phyloP scores from a whole-genome alignment of 2,329 filamentous ascomycete species.

The Hymenotorrendiella dingleyae region DNA sequence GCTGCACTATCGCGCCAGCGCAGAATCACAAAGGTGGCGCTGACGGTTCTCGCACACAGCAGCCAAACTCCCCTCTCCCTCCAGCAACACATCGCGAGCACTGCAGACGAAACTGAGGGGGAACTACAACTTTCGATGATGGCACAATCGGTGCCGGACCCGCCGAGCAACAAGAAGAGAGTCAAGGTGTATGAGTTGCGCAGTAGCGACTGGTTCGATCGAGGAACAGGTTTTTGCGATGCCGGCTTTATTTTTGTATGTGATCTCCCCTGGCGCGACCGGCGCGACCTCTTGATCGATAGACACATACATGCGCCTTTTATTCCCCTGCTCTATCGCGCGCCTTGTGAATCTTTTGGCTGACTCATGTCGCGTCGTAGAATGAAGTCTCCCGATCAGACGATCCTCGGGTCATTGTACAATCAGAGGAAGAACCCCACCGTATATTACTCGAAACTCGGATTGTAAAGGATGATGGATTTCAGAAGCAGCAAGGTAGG shows the following conservation, averaged over 20 bases:
- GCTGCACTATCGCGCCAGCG: too few relatives aligned
- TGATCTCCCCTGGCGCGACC: background rate
- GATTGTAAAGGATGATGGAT: conserved; percentile 89
- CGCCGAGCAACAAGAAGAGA: conserved; percentile 60
- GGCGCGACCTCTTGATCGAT: background rate
- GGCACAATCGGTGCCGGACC: conserved; percentile 66
- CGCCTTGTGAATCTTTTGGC: conserved; percentile 13
- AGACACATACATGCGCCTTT: conserved; percentile 3
- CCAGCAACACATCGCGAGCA: conserved; percentile 51
- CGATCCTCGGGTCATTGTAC: conserved; percentile 81
- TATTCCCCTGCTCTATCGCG: background rate
- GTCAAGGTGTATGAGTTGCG: conserved; percentile 99
- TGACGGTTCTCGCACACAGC: conserved; percentile 19
- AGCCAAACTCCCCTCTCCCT: conserved; percentile 43
- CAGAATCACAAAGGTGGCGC: conserved; percentile 25
- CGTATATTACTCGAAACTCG: conserved; percentile 81
- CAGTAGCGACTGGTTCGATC: conserved; percentile 98
- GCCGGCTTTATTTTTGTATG: conserved; percentile 40
- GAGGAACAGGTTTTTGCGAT: conserved; percentile 91
- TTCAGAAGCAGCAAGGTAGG: conserved; percentile 94
- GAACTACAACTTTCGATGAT: conserved; percentile 60
- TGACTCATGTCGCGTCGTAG: conserved; percentile 34
- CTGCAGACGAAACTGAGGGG: conserved; percentile 44
- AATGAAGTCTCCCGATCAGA: conserved; percentile 57
- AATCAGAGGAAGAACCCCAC: conserved; percentile 86